phyloP scores from a whole-genome alignment of 371 early-diverging fungal species.

The Apophysomyces sp. region DNA sequence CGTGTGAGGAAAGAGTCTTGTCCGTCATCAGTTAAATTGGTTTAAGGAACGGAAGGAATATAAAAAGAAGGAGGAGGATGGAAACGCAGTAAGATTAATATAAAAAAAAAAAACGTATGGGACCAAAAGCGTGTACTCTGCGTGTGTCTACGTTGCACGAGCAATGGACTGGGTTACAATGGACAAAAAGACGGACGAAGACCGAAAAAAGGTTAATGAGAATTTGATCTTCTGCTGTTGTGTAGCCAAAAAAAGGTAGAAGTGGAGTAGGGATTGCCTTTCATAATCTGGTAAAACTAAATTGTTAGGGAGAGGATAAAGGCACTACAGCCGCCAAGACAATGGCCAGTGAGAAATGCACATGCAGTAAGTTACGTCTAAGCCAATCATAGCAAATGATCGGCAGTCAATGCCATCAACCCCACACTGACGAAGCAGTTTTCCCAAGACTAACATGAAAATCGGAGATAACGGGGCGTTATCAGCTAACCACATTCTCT shows the following conservation, averaged over 20 bases:
- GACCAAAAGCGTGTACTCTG: background rate
- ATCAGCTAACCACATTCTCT: too few relatives aligned
- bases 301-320: background rate
- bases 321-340: background rate
- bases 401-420: too few relatives aligned
- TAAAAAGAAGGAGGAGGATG: background rate
- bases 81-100: background rate
- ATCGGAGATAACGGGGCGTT: too few relatives aligned
- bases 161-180: constrained; percentile 1
- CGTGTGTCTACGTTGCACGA: constrained; percentile 1
- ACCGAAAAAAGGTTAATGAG: background rate
- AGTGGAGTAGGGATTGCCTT: background rate
- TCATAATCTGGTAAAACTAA: background rate
- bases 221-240: background rate
- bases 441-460: too few relatives aligned
- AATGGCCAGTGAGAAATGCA: background rate
- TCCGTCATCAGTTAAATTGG: background rate
- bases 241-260: background rate
- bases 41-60: background rate
- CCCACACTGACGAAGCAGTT: too few relatives aligned
- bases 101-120: background rate
- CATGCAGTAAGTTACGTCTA: background rate
- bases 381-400: too few relatives aligned
- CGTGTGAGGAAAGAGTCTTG: too few relatives aligned
- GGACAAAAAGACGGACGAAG: background rate